Percentiles rank a stretch among this genome's conserved stretches.
phyloP scores from a whole-genome alignment of 2,329 filamentous ascomycete species.

The Acephala macrosclerotiorum region DNA sequence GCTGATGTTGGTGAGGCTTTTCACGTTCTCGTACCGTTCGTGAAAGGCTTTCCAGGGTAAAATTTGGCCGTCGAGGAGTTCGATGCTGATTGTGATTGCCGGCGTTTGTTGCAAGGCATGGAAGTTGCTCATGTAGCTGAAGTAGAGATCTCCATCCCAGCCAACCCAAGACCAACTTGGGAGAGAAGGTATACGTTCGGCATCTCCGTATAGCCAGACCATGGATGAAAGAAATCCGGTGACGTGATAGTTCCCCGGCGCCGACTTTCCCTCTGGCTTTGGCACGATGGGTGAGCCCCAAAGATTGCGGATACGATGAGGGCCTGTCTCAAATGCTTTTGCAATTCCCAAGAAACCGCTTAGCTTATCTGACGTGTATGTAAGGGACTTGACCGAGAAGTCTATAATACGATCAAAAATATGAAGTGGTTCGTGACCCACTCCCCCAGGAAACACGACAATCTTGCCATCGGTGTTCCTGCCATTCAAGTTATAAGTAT shows the following conservation, averaged over 20 bases:
- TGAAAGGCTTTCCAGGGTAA: not conserved
- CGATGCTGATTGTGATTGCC: not conserved
- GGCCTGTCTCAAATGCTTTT: conserved; percentile 1
- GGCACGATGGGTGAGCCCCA: conserved; percentile 13
- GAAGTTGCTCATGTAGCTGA: not conserved
- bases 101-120: not conserved
- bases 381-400: conserved; percentile 1
- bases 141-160: not conserved
- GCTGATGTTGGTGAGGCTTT: not conserved
- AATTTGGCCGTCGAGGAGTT: not conserved
- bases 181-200: not conserved
- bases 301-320: conserved; percentile 3
- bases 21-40: not conserved
- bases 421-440: not conserved
- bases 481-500: conserved; percentile 1
- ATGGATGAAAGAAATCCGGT: not conserved
- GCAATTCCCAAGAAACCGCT: conserved; percentile 16
- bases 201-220: not conserved
- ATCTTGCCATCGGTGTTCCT: conserved; percentile 9
- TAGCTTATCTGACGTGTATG: conserved; percentile 8
- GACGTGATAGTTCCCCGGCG: not conserved
- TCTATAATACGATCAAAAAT: conserved; percentile 9
- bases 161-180: conserved; percentile 9
- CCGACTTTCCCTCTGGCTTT: not conserved
- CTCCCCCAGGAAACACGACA: conserved; percentile 9